phyloP scores from a whole-genome alignment of 305 asterid genomes.

The Lippia alba region DNA sequence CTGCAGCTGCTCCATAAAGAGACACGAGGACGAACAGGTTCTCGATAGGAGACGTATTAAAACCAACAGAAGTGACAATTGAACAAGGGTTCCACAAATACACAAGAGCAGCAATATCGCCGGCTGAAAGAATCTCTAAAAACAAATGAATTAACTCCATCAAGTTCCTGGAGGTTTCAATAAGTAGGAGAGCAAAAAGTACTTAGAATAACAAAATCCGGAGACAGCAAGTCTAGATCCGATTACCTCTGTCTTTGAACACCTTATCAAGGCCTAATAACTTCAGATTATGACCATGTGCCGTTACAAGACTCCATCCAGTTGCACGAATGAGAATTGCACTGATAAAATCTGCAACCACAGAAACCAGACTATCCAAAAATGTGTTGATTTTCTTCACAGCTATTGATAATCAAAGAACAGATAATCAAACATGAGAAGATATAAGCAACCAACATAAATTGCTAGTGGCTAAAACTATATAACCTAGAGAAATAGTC shows the following conservation, averaged over 20 bases:
- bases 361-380: constrained; percentile 91
- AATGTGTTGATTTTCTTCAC: constrained; percentile 54
- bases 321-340: constrained; percentile 82
- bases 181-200: constrained; percentile 28
- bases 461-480: background rate
- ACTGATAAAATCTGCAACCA: constrained; percentile 81
- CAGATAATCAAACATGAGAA: constrained; percentile 29
- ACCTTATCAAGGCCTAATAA: constrained; percentile 62
- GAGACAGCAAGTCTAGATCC: background rate
- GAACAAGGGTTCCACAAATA: constrained; percentile 97
- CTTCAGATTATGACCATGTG: constrained; percentile 58
- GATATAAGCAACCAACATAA: constrained; percentile 15
- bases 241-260: constrained; percentile 52
- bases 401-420: constrained; percentile 29
- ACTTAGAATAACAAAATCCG: constrained; percentile 8
- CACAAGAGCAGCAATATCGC: constrained; percentile 89
- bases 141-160: constrained; percentile 31
- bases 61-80: constrained; percentile 81
- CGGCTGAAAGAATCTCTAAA: constrained; percentile 73
- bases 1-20: constrained; percentile 86
- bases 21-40: constrained; percentile 73
- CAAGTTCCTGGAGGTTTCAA: constrained; percentile 29
- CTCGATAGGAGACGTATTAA: constrained; percentile 83
- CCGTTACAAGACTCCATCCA: constrained; percentile 65
- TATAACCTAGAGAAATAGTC: background rate